Percentiles rank a stretch among this genome's conserved stretches.
Conservation (phyloP, 2,329 filamentous ascomycete species). For the Fusarium drepaniforme region DNA sequence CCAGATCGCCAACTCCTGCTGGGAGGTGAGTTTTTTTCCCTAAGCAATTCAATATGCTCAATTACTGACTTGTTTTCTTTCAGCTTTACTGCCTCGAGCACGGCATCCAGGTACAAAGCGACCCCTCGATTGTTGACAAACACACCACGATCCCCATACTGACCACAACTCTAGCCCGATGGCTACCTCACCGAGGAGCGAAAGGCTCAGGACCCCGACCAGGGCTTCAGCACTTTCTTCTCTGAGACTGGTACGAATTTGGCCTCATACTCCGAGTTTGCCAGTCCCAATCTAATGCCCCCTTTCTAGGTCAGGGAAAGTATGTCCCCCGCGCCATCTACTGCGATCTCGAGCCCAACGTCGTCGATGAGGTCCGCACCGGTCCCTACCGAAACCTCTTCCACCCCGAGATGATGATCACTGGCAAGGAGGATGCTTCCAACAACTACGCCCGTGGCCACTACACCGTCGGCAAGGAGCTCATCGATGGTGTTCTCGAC, state of each 20-base stretch:
- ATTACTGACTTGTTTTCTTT: constrained; percentile 37
- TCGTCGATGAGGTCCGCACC: constrained; percentile 98
- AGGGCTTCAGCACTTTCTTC: constrained; percentile 99
- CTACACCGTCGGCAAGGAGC: constrained; percentile 99
- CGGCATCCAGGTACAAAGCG: constrained; percentile 87
- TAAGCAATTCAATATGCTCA: constrained; percentile 41
- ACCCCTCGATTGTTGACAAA: constrained; percentile 40
- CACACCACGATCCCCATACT: constrained; percentile 23
- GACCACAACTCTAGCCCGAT: constrained; percentile 77
- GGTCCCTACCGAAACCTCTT: constrained; percentile 96
- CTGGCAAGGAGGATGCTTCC: constrained; percentile 99
- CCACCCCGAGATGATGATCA: constrained; percentile 99
- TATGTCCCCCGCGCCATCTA: constrained; percentile 99
- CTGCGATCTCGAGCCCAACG: constrained; percentile 99
- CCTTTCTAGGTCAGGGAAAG: constrained; percentile 86
- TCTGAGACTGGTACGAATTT: constrained; percentile 89
- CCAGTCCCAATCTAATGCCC: constrained; percentile 33
- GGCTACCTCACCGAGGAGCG: constrained; percentile 98
- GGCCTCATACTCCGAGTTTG: not conserved
- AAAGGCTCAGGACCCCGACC: constrained; percentile 91
- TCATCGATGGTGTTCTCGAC: constrained; percentile 98
- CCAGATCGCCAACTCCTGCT: constrained; percentile 99
- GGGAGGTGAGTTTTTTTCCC: constrained; percentile 84
- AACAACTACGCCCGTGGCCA: constrained; percentile 99
- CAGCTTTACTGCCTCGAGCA: constrained; percentile 99